Conservation (phyloP, 1,284 basidiomycete species). For the Rhodotorula sp. region DNA sequence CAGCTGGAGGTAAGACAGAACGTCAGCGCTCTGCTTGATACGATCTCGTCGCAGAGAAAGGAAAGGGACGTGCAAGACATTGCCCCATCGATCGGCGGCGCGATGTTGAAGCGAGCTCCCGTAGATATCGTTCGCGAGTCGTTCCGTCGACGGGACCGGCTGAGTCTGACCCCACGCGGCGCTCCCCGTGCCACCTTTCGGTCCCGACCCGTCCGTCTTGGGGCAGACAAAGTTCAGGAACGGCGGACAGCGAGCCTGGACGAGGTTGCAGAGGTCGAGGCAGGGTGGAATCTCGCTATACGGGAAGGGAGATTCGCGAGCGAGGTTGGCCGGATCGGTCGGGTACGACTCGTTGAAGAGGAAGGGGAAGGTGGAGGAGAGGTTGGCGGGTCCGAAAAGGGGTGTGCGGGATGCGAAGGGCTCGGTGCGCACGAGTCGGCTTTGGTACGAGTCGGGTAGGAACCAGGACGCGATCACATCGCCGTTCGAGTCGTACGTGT, state of each 20-base stretch:
- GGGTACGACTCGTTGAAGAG: slow-evolving; percentile 30
- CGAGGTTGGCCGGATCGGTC: neutral
- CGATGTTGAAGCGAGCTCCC: neutral
- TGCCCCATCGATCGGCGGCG: slow-evolving; percentile 30
- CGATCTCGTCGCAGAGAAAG: rapidly evolving
- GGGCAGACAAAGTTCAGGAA: slow-evolving; percentile 45
- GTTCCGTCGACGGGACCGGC: neutral
- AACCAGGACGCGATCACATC: slow-evolving; percentile 9
- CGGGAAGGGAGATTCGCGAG: slow-evolving; percentile 36
- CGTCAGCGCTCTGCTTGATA: neutral
- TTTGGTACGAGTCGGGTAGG: slow-evolving; percentile 9
- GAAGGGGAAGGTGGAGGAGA: slow-evolving; percentile 26
- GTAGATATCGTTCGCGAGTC: slow-evolving; percentile 22
- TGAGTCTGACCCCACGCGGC: slow-evolving; percentile 26
- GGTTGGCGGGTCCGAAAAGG: slow-evolving; percentile 24
- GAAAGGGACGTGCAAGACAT: slow-evolving; percentile 30
- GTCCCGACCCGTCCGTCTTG: neutral
- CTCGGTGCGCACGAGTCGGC: slow-evolving; percentile 23
- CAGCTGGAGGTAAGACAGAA: slow-evolving; percentile 12
- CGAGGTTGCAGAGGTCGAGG: slow-evolving; percentile 41
- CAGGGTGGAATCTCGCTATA: slow-evolving; percentile 46
- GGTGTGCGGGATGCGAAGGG: slow-evolving; percentile 38
- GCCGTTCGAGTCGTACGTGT: neutral
- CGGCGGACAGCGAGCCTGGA: slow-evolving; percentile 45
- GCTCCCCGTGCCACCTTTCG: slow-evolving; percentile 17